A percentile compares a stretch with the other conserved stretches of the same genome.
Conservation (phyloP, 495 filamentous ascomycete genomes). For the Cairneyella variabilis region DNA sequence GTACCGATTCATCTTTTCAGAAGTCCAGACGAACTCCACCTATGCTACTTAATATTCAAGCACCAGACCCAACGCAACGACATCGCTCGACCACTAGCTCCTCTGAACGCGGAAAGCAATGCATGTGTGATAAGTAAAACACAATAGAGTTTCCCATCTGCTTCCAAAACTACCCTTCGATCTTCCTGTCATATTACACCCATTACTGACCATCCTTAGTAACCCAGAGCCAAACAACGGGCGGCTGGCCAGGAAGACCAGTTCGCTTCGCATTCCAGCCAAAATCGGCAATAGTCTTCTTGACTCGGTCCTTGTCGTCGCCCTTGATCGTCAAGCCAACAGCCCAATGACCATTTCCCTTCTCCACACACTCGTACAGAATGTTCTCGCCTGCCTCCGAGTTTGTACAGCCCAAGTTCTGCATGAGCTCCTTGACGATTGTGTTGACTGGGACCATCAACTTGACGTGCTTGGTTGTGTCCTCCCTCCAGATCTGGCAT, state of each 20-base stretch:
- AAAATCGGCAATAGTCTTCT: slow-evolving; percentile 15
- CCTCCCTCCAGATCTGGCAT: slow-evolving; percentile 14
- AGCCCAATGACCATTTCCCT: slow-evolving; percentile 20
- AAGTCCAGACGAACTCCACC: no score
- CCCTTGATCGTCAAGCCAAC: slow-evolving; percentile 6
- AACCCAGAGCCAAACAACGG: slow-evolving; percentile 21
- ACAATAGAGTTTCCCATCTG: no score
- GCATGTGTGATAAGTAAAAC: no score
- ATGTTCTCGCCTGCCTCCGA: slow-evolving; percentile 35
- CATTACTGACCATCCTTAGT: slow-evolving; percentile 20
- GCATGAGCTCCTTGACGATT: slow-evolving; percentile 40
- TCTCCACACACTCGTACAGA: slow-evolving; percentile 32
- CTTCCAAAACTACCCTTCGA: no score
- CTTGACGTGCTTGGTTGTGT: slow-evolving; percentile 29
- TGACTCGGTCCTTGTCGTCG: slow-evolving; percentile 21
- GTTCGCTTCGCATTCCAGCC: slow-evolving; percentile 22
- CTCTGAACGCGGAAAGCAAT: no score
- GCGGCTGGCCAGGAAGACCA: slow-evolving; percentile 10
- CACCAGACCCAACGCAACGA: no score
- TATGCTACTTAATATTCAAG: no score
- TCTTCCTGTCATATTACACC: no score
- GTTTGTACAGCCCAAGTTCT: slow-evolving; percentile 42
- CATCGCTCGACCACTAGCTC: no score
- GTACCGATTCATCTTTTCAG: no score
- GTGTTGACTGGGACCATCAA: slow-evolving; percentile 37